phyloP scores from a whole-genome alignment of 139 green algal genomes.

The Coelastrella sp. region DNA sequence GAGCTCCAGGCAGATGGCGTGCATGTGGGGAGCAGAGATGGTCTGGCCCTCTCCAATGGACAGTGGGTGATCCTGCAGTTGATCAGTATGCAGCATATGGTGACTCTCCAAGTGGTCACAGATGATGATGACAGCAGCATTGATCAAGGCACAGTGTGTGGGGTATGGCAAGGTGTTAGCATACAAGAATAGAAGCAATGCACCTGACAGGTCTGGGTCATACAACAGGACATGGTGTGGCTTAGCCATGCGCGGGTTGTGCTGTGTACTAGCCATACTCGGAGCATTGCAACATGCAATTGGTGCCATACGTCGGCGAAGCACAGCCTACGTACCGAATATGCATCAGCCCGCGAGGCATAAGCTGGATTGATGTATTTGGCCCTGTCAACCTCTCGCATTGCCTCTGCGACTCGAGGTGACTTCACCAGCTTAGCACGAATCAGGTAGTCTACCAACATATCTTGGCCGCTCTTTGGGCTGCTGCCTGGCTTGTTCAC shows the following conservation, averaged over 20 bases:
- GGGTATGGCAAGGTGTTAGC: too few species aligned
- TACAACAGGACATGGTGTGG: not conserved
- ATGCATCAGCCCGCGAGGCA: constrained; percentile 14
- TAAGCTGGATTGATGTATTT: constrained; percentile 19
- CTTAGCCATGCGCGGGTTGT: not conserved
- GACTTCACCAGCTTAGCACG: constrained; percentile 45
- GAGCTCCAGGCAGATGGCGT: constrained; percentile 91
- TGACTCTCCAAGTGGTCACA: not conserved
- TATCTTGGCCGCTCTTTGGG: constrained; percentile 15
- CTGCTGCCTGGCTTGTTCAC: not conserved
- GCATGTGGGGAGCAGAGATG: constrained; percentile 97
- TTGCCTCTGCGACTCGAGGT: constrained; percentile 42
- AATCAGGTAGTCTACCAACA: constrained; percentile 50
- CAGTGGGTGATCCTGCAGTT: constrained; percentile 64
- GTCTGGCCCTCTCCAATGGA: constrained; percentile 79
- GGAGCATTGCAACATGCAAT: too few species aligned
- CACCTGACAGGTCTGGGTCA: too few species aligned
- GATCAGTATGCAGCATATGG: not conserved
- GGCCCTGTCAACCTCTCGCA: constrained; percentile 42
- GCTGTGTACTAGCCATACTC: not conserved
- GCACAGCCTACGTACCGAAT: constrained; percentile 62
- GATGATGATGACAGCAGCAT: too few species aligned
- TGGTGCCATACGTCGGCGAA: not conserved
- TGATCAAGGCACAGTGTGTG: too few species aligned
- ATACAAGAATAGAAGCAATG: too few species aligned